Evolutionary conservation across 768 basidiomycete genomes (phyloP).

Genomic region (Boletus huronensis): DNA sequence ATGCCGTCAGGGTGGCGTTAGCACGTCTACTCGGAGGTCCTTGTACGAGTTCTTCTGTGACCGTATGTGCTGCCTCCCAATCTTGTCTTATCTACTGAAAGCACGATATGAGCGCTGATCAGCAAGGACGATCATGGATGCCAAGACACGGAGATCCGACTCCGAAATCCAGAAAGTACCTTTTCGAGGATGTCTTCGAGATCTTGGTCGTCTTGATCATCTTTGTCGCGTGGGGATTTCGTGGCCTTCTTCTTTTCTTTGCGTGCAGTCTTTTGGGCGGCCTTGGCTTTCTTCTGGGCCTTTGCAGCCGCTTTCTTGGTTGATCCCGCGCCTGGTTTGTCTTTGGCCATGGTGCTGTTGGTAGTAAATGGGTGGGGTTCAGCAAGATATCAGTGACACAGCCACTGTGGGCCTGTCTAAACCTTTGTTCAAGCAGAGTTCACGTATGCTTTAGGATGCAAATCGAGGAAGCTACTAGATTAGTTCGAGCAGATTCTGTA

Average conservation of each 20-base stretch:
- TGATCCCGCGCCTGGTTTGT: constrained; percentile 5
- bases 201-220: constrained; percentile 69
- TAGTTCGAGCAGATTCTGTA: no score
- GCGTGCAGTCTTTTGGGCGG: constrained; percentile 61
- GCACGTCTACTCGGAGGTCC: constrained; percentile 82
- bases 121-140: not conserved
- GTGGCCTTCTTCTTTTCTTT: constrained; percentile 63
- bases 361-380: no score
- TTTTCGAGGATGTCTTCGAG: constrained; percentile 81
- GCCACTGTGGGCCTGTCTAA: no score
- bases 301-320: constrained; percentile 48
- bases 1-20: constrained; percentile 77
- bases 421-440: no score
- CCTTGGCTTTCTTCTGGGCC: constrained; percentile 64
- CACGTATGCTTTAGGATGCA: not conserved
- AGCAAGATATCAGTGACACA: not conserved
- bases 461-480: not conserved
- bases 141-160: not conserved
- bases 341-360: constrained; percentile 16
- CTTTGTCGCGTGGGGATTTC: constrained; percentile 42
- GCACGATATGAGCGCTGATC: not conserved
- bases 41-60: constrained; percentile 81
- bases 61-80: constrained; percentile 78
- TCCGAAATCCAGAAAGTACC: constrained; percentile 45
- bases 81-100: constrained; percentile 70